Conservation (phyloP, 2,329 filamentous ascomycete species). For the Botrytis pseudocinerea region DNA sequence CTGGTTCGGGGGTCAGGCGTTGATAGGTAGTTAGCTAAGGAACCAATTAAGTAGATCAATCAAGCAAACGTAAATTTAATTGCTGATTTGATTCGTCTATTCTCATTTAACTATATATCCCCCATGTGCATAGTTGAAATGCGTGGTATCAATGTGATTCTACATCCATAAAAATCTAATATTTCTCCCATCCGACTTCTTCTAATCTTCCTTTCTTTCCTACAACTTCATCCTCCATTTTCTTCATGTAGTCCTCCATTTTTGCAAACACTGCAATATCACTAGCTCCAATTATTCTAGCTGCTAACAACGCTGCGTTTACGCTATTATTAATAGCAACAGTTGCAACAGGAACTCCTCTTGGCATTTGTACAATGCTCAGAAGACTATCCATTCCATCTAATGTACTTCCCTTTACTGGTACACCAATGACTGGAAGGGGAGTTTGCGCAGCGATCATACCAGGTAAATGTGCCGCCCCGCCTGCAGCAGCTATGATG, state of each 20-base stretch:
- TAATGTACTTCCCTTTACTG: slow-evolving; percentile 70
- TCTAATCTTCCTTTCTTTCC: slow-evolving; percentile 60
- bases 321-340: slow-evolving; percentile 80
- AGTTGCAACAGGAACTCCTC: slow-evolving; percentile 71
- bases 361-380: slow-evolving; percentile 77
- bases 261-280: slow-evolving; percentile 57
- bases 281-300: slow-evolving; percentile 63
- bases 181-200: slow-evolving; percentile 57
- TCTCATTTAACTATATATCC: background rate
- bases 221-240: slow-evolving; percentile 65
- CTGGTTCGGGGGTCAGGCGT: slow-evolving; percentile 11
- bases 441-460: slow-evolving; percentile 24
- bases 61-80: background rate
- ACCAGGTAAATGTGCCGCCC: slow-evolving; percentile 55
- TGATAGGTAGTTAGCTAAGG: slow-evolving; percentile 6
- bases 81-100: background rate
- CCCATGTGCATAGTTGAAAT: background rate
- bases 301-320: slow-evolving; percentile 72
- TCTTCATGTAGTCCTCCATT: slow-evolving; percentile 61
- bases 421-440: slow-evolving; percentile 75
- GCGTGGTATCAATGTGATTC: slow-evolving; percentile 3
- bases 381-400: slow-evolving; percentile 61
- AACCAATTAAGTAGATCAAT: background rate
- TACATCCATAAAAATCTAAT: slow-evolving; percentile 39
- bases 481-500: slow-evolving; percentile 63